phyloP scores from a whole-genome alignment of 306 rosid species.

The Cyamopsis tetragonoloba region DNA sequence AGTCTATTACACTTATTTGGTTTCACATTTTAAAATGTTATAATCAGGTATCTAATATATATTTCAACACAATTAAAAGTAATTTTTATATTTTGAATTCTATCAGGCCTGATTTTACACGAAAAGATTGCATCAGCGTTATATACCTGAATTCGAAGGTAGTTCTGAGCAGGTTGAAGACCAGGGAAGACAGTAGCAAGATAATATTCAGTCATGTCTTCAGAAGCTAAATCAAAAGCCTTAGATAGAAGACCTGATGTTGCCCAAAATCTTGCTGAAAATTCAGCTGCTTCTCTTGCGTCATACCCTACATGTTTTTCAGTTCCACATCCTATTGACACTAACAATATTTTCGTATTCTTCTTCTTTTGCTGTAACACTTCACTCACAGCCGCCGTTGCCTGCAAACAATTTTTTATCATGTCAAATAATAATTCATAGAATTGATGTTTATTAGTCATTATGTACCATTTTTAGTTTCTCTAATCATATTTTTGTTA shows the following conservation, averaged over 20 bases:
- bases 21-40: no score
- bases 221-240: not conserved
- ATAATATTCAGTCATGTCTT: constrained; percentile 12
- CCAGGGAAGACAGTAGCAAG: constrained; percentile 19
- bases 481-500: no score
- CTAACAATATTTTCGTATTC: constrained; percentile 34
- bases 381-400: constrained; percentile 55
- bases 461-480: no score
- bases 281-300: constrained; percentile 31
- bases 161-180: not conserved
- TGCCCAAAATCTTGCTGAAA: constrained; percentile 42
- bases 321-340: constrained; percentile 57
- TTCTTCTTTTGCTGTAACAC: constrained; percentile 36
- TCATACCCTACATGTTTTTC: constrained; percentile 17
- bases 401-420: constrained; percentile 21
- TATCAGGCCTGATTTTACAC: no score
- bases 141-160: constrained; percentile 28
- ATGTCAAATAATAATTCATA: no score
- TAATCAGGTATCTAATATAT: no score
- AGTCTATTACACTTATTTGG: no score
- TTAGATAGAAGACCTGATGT: not conserved
- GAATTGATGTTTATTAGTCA: no score
- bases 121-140: no score
- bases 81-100: no score
- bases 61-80: no score